phyloP scores from a whole-genome alignment of 441 rosid genomes.

The Omphalea diandra region DNA sequence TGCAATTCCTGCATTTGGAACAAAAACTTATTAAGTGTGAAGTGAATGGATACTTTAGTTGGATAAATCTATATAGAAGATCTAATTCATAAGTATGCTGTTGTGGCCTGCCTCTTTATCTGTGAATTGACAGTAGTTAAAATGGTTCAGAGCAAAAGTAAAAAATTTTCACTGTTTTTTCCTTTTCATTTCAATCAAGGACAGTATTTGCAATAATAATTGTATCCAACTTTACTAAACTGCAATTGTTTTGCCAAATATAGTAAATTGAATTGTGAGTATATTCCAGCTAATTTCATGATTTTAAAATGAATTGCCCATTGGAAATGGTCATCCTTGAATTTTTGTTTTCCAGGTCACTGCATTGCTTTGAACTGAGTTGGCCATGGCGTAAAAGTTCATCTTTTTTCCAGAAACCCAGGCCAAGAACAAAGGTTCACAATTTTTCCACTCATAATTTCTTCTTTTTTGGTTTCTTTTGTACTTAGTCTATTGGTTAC shows the following conservation, averaged over 20 bases:
- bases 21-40: not conserved
- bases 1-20: not conserved
- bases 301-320: not conserved
- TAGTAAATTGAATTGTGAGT: not conserved
- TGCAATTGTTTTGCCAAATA: not conserved
- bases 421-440: constrained; percentile 65
- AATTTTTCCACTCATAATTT: constrained; percentile 15
- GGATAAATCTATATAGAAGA: not conserved
- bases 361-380: constrained; percentile 84
- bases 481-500: not conserved
- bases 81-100: not conserved
- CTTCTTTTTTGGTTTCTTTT: constrained; percentile 3
- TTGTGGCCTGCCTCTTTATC: not conserved
- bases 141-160: not conserved
- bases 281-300: not conserved
- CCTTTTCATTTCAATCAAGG: not conserved
- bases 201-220: not conserved
- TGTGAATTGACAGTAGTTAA: not conserved
- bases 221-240: not conserved
- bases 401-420: constrained; percentile 76
- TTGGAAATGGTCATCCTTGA: not conserved
- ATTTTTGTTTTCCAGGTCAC: constrained; percentile 63
- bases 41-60: not conserved
- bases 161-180: not conserved
- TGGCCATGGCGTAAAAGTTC: constrained; percentile 89